phyloP scores from a whole-genome alignment of 257 asterid genomes.

The Linderniella brevidens region DNA sequence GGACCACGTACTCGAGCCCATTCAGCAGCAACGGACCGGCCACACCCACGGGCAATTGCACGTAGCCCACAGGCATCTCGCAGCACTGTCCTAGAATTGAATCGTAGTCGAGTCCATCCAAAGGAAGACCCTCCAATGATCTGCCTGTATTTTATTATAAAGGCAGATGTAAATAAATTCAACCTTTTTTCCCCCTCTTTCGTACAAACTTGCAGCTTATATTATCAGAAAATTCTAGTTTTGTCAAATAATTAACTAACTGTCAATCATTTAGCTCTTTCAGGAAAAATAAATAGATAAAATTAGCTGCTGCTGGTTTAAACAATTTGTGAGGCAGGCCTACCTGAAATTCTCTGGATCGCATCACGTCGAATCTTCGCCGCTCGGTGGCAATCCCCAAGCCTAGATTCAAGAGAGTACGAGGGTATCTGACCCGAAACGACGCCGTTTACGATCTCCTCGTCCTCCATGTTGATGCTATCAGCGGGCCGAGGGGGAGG shows the following conservation, averaged over 20 bases:
- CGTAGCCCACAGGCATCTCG: constrained; percentile 59
- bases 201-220: too few relatives aligned
- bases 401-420: constrained; percentile 33
- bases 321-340: too few relatives aligned
- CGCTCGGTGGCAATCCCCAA: constrained; percentile 35
- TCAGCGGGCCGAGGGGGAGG: too few relatives aligned
- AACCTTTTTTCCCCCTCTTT: too few relatives aligned
- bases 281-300: too few relatives aligned
- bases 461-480: constrained; percentile 15
- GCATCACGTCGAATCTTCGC: constrained; percentile 33
- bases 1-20: constrained; percentile 36
- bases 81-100: constrained; percentile 52
- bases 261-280: too few relatives aligned
- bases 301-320: too few relatives aligned
- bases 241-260: too few relatives aligned
- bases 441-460: constrained; percentile 20
- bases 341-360: constrained; percentile 14
- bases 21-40: constrained; percentile 47
- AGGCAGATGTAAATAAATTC: too few relatives aligned
- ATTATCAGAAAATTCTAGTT: too few relatives aligned
- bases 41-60: constrained; percentile 46
- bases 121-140: constrained; percentile 34
- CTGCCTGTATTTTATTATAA: constrained; percentile 19
- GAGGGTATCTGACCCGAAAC: constrained; percentile 28
- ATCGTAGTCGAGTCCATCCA: constrained; percentile 41